Base-by-base conservation (phyloP, 2,329 filamentous ascomycete genomes). In the Rhinocladiella mackenziei region DNA sequence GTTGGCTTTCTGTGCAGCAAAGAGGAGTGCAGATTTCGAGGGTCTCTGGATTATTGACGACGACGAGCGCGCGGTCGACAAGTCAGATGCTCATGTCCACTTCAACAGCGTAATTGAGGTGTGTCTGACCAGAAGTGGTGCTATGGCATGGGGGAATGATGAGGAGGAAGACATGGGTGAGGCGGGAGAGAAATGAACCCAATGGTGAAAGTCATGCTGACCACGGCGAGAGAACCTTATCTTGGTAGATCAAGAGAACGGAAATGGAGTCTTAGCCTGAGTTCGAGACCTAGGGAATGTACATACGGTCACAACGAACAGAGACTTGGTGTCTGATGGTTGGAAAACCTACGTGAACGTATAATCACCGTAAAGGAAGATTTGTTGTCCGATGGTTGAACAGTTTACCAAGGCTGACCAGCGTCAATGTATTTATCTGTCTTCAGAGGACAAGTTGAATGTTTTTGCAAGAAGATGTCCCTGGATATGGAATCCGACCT, bases 91-190 rank as follows among this genome's bases (percentile, higher is more conserved):
- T n/a, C 8, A 17, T 23, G n/a, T n/a, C n/a, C n/a, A n/a, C 13
- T 11, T 25, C 23, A 31, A 19, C 18, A 31, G 32, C 19, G 18
- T 32, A 5, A 17, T 38, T 14, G 41, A 43, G 15, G 25, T 43
- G n/a, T 43, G 41, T 37, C 26, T 43, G 32, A 37, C 33, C n/a
- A 22, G n/a, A 32, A n/a, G n/a, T n/a, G n/a, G n/a, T n/a, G n/a
- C n/a, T n/a, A n/a, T n/a, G n/a, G n/a, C n/a, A n/a, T n/a, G n/a
- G n/a, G n/a, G n/a, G n/a, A n/a, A n/a, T n/a, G 33, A 17, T 9
- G 20, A 35, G 3, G 22, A 15, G 8, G 8, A 7, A 5, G 33
- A 14, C 17, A 9, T 14, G n/a, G 19, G 11, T 22, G n/a, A 11
- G 17, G 9, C 15, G 22, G 33, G 17, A 23, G 39, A 28, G 22